Percentiles rank a stretch among this genome's conserved stretches.
phyloP scores from a whole-genome alignment of 768 basidiomycete genomes.

The Sutorius australiensis region DNA sequence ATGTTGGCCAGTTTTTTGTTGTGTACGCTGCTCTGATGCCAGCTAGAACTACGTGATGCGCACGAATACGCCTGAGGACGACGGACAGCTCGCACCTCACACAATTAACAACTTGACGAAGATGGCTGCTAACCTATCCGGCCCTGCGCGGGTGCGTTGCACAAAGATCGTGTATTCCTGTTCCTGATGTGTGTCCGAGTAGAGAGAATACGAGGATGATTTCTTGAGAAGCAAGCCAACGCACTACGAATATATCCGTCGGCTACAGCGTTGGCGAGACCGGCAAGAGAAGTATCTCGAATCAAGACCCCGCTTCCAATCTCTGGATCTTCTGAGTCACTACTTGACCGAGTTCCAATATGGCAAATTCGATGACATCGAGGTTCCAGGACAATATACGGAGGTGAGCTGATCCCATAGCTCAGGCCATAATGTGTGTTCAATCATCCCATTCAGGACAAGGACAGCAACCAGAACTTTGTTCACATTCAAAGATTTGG shows the following conservation, averaged over 20 bases:
- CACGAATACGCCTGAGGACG: constrained; percentile 64
- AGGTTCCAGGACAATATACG: constrained; percentile 98
- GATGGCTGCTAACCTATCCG: constrained; percentile 57
- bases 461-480: constrained; percentile 90
- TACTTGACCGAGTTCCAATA: constrained; percentile 98
- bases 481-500: constrained; percentile 87
- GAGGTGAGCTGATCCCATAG: constrained; percentile 52
- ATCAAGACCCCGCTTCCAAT: constrained; percentile 74
- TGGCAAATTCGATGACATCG: constrained; percentile 94
- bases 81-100: constrained; percentile 53
- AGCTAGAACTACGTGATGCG: constrained; percentile 63
- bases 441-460: constrained; percentile 58
- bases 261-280: constrained; percentile 91
- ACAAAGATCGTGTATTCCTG: not conserved
- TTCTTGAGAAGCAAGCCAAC: constrained; percentile 77
- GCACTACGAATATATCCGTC: constrained; percentile 82
- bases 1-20: constrained; percentile 13
- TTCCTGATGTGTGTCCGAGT: constrained; percentile 7
- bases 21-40: not conserved
- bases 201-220: constrained; percentile 91
- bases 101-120: constrained; percentile 57
- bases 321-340: constrained; percentile 83
- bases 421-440: not conserved
- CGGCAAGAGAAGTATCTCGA: constrained; percentile 84
- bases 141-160: constrained; percentile 51